Evolutionary conservation across 768 basidiomycete species (phyloP).

Genomic region (Lactarius trivialis): DNA sequence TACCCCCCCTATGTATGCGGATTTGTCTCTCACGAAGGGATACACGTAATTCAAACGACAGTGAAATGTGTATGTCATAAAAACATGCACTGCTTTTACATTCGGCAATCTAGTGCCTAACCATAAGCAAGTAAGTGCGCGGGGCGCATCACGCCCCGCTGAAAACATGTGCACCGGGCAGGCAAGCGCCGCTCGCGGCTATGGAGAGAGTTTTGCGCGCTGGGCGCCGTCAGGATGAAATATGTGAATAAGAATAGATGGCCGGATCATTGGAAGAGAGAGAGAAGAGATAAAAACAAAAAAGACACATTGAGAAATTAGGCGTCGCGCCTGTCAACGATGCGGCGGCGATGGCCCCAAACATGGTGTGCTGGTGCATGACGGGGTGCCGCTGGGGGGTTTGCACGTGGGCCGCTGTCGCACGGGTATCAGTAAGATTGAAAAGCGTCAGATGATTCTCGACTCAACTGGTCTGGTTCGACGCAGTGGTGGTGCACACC

Average conservation of each 20-base stretch:
- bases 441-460: background rate
- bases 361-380: background rate
- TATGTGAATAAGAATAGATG: background rate
- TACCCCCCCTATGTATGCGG: background rate
- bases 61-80: background rate
- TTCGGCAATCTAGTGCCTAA: background rate
- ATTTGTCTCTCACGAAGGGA: background rate
- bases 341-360: slow-evolving; percentile 2
- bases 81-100: background rate
- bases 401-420: background rate
- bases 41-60: background rate
- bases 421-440: background rate
- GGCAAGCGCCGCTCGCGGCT: background rate
- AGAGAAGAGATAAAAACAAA: accelerated
- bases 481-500: too few relatives aligned
- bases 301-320: background rate
- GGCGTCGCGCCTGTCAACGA: background rate
- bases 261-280: background rate
- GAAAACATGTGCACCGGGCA: background rate
- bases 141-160: background rate
- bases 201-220: background rate
- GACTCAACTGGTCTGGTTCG: background rate
- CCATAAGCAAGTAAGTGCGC: background rate
- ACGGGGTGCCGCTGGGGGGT: background rate
- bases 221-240: background rate